Evolutionary conservation across 257 asterid species (phyloP).

Genomic region (Eustoma russellianum): DNA sequence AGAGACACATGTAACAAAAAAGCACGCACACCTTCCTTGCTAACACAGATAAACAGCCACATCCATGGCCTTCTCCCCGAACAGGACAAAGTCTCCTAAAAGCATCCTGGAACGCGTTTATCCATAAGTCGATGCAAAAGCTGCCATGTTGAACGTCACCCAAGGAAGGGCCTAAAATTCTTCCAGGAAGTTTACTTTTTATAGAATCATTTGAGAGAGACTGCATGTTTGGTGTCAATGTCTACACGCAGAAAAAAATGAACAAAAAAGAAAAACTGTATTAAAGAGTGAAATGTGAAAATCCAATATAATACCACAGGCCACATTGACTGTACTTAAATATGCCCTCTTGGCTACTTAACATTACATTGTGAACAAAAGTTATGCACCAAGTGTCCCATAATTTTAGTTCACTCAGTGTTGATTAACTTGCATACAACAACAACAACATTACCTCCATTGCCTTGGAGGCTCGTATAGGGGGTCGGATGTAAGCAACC

Average conservation of each 20-base stretch:
- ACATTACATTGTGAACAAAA: no score
- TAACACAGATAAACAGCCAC: constrained; percentile 94
- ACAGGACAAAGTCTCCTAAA: constrained; percentile 84
- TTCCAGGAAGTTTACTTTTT: constrained; percentile 33
- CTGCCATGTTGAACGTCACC: constrained; percentile 77
- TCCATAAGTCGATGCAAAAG: constrained; percentile 78
- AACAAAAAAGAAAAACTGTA: no score
- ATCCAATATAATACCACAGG: no score
- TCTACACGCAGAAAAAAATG: constrained; percentile 47
- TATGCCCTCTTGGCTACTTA: no score
- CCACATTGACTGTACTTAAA: no score
- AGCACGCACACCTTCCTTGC: constrained; percentile 58
- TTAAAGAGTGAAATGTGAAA: no score
- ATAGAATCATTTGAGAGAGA: constrained; percentile 39
- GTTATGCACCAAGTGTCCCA: no score
- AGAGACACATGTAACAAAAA: neutral
- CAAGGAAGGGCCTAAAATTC: constrained; percentile 52
- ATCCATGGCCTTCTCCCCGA: constrained; percentile 82
- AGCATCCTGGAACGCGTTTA: constrained; percentile 73
- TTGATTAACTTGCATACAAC: no score
- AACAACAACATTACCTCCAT: no score
- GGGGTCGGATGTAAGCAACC: no score
- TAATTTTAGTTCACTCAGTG: no score
- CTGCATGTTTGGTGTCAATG: constrained; percentile 89
- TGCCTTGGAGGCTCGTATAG: no score